Base-by-base conservation (phyloP, 257 asterid genomes). In the Knoxia roxburghii region DNA sequence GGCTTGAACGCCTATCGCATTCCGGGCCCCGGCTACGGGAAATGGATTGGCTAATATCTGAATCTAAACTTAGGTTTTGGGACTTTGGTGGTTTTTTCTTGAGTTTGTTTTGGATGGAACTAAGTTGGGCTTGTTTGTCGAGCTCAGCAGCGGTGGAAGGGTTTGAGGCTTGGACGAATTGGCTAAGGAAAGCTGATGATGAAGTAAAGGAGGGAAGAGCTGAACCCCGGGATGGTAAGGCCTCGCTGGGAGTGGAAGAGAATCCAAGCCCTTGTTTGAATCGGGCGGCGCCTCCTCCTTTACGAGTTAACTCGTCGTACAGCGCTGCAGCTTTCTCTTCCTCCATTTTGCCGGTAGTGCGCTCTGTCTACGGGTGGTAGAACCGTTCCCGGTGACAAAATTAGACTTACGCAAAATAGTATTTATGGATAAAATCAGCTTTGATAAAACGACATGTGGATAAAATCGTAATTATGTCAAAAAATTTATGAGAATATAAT, bases 191-290 rank as follows among this genome's bases (percentile, higher is more conserved):
- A 21, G 96, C 79, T 21, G 91, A 72, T 39, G 88, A 61, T 51
- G 88, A 54, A 48, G 89, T 3, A 32, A 35, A 51, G 58, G 45
- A 17, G 59, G 69, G 78, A 40, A 87, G 87, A 57, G 95, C 86
- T 52, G 95, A 85, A 70, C 93, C 95, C 67, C 84, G 77, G 48
- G 87, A 15, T 0, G 91, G 90, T 70, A 78, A 79, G 73, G 66
- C 79, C 79, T 77, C 82, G 76, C 78, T 64, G 68, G 91, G 55
- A 68, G 72, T 37, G 61, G 89, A 65, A 23, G 93, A 81, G 80
- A 87, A 89, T 70, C 98, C 97, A 52, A 93, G 94, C 11, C 98
- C 96, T 72, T 85, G 98, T 61, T 89, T 90, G 79, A 86, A 89
- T 57, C 89, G 81, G 51, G 98, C 96, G 69, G 98, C 98, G 64